phyloP scores from a whole-genome alignment of 192 early-diverging fungal genomes.

The Lobosporangium transversale region DNA sequence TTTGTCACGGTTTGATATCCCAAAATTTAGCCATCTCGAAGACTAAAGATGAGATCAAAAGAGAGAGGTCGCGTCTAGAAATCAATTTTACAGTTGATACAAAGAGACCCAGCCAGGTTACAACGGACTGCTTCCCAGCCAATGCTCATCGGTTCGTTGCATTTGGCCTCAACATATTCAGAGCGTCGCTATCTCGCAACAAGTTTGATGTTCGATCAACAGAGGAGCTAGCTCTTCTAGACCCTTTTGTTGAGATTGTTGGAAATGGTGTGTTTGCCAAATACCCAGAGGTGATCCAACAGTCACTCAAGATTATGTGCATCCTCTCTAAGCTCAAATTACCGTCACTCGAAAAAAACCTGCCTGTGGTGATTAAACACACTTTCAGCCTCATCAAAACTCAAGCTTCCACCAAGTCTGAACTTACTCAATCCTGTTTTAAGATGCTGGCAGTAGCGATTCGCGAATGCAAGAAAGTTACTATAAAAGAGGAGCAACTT shows the following conservation, averaged over 20 bases:
- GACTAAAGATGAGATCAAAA: conserved; percentile 63
- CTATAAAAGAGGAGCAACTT: conserved; percentile 80
- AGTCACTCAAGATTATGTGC: conserved; percentile 78
- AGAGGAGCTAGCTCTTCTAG: conserved; percentile 75
- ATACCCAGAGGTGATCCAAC: conserved; percentile 72
- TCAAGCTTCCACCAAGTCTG: conserved; percentile 68
- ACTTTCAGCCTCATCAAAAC: conserved; percentile 79
- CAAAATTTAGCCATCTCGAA: conserved; percentile 85
- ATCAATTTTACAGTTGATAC: conserved; percentile 79
- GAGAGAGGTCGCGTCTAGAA: conserved; percentile 65
- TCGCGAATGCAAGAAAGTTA: conserved; percentile 75
- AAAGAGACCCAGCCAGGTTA: conserved; percentile 63
- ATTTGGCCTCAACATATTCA: conserved; percentile 91
- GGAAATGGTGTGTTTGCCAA: conserved; percentile 88
- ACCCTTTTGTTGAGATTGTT: conserved; percentile 83
- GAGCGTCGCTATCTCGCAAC: conserved; percentile 70
- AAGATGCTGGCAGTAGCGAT: conserved; percentile 84
- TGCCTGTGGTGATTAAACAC: conserved; percentile 81
- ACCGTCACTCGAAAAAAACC: conserved; percentile 69
- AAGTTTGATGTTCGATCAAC: conserved; percentile 64
- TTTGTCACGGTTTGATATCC: conserved; percentile 86
- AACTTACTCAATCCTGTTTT: conserved; percentile 82
- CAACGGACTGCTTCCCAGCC: conserved; percentile 80
- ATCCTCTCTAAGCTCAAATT: conserved; percentile 78
- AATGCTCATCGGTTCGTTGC: conserved; percentile 93